A percentile compares a stretch with the other conserved stretches of the same genome.
Evolutionary conservation across 306 rosid species (phyloP).

Genomic region (Vicia sativa): DNA sequence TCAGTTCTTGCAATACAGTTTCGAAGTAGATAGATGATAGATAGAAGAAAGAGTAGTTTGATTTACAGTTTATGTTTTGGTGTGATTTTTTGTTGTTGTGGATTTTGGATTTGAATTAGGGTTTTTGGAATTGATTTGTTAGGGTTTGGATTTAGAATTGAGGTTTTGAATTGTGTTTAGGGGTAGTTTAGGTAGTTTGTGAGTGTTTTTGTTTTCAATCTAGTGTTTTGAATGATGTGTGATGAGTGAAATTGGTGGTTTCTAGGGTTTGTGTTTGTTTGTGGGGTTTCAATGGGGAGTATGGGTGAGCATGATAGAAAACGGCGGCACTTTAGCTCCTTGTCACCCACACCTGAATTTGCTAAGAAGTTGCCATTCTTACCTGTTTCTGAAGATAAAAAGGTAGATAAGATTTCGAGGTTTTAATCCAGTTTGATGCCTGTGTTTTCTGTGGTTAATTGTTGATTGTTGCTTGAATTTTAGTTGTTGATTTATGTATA

Average conservation of each 20-base stretch:
- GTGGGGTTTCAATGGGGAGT: conserved; percentile 80
- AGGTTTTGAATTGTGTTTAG: conserved; percentile 25
- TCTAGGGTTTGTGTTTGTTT: conserved; percentile 56
- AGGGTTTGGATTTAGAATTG: conserved; percentile 21
- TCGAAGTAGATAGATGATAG: conserved; percentile 34
- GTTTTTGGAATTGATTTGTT: conserved; percentile 48
- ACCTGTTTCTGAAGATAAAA: conserved; percentile 84
- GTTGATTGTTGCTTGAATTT: conserved; percentile 32
- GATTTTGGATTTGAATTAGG: conserved; percentile 59
- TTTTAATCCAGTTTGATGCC: conserved; percentile 9
- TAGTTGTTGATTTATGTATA: background rate
- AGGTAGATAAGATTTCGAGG: conserved; percentile 48
- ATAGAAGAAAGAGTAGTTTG: background rate
- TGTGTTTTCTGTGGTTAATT: conserved; percentile 10
- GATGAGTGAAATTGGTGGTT: conserved; percentile 51
- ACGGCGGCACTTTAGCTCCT: conserved; percentile 89
- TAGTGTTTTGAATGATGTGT: conserved; percentile 7
- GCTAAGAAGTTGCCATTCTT: conserved; percentile 75
- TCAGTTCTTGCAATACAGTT: conserved; percentile 21
- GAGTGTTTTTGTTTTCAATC: conserved; percentile 5
- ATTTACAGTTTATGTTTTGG: background rate
- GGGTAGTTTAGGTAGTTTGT: background rate
- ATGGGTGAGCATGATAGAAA: conserved; percentile 84
- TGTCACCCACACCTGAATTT: conserved; percentile 71
- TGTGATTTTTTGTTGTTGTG: background rate